These are phyloP conservation scores for Toxicodendron radicans DNA, from an alignment of 345 rosid genomes.

Conservation along the genomic window DNA sequence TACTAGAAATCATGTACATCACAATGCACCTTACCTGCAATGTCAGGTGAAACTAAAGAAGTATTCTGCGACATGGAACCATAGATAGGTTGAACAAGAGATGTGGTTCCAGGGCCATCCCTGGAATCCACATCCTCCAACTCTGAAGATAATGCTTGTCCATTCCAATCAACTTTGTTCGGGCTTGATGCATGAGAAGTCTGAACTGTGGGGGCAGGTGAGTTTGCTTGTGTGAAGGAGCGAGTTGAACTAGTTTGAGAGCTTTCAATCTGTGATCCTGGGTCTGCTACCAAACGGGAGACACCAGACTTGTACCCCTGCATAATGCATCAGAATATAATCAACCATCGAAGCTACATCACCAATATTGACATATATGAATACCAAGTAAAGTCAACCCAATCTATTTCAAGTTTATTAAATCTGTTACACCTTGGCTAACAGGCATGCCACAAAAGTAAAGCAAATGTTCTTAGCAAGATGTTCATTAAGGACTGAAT, in stretches of 20 bases:
- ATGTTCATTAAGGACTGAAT: constrained; percentile 8
- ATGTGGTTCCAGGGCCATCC: constrained; percentile 21
- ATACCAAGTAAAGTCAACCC: background rate
- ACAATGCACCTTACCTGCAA: constrained; percentile 33
- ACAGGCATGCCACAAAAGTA: background rate
- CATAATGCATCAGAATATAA: constrained; percentile 10
- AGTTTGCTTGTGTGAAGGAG: constrained; percentile 33
- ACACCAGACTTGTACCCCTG: constrained; percentile 54
- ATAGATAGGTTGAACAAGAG: constrained; percentile 22
- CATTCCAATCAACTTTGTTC: constrained; percentile 34
- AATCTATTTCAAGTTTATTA: background rate
- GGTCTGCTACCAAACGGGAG: constrained; percentile 32
- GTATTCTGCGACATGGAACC: constrained; percentile 22
- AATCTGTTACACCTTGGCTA: background rate
- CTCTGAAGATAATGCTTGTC: constrained; percentile 42
- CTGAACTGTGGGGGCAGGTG: constrained; percentile 33
- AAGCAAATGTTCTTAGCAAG: constrained; percentile 5
- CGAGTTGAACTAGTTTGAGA: constrained; percentile 34
- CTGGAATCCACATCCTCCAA: constrained; percentile 42
- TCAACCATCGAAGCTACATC: constrained; percentile 8
- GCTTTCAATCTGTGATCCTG: constrained; percentile 35
- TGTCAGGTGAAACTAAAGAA: constrained; percentile 29
- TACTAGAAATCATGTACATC: constrained; percentile 4
- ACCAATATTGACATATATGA: constrained; percentile 3
- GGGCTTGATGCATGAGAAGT: constrained; percentile 32